Evolutionary conservation across 805 yeast genomes (phyloP).

Genomic region (Wickerhamomyces bisporus): DNA sequence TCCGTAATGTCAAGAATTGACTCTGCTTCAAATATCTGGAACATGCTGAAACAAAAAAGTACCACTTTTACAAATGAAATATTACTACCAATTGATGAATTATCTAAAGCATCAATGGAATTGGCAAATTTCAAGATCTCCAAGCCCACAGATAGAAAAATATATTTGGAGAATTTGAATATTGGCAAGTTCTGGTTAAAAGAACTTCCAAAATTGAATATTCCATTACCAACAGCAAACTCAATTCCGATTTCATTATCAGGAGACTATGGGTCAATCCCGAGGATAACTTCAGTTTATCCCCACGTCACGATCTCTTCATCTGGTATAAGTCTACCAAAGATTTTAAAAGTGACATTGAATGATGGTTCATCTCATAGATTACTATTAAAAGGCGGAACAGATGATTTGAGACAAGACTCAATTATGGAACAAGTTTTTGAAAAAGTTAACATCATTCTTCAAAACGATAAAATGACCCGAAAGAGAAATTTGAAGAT

Average conservation of each 20-base stretch:
- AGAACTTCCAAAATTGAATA: slow-evolving; percentile 33
- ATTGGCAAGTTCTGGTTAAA: slow-evolving; percentile 56
- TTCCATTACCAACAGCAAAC: slow-evolving; percentile 70
- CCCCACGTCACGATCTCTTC: slow-evolving; percentile 54
- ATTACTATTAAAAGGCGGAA: slow-evolving; percentile 73
- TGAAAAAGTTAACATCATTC: slow-evolving; percentile 69
- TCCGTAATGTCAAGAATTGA: slow-evolving; percentile 39
- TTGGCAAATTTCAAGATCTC: slow-evolving; percentile 44
- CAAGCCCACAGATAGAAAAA: slow-evolving; percentile 15
- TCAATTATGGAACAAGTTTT: slow-evolving; percentile 98
- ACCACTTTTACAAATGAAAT: slow-evolving; percentile 24
- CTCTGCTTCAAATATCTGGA: slow-evolving; percentile 49
- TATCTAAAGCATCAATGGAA: slow-evolving; percentile 46
- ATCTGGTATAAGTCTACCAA: slow-evolving; percentile 86
- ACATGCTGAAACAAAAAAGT: slow-evolving; percentile 27
- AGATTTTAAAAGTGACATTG: slow-evolving; percentile 53
- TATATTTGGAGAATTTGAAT: slow-evolving; percentile 29
- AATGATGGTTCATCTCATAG: slow-evolving; percentile 55
- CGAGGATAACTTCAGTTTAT: slow-evolving; percentile 42
- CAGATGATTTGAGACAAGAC: slow-evolving; percentile 93
- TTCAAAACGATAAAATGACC: slow-evolving; percentile 51
- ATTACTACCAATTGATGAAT: slow-evolving; percentile 40
- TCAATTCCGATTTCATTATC: slow-evolving; percentile 36
- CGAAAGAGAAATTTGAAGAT: slow-evolving; percentile 54
- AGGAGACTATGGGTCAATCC: slow-evolving; percentile 40